Base-by-base conservation (phyloP, 2,329 filamentous ascomycete species). In the Fusarium praegraminearum region DNA sequence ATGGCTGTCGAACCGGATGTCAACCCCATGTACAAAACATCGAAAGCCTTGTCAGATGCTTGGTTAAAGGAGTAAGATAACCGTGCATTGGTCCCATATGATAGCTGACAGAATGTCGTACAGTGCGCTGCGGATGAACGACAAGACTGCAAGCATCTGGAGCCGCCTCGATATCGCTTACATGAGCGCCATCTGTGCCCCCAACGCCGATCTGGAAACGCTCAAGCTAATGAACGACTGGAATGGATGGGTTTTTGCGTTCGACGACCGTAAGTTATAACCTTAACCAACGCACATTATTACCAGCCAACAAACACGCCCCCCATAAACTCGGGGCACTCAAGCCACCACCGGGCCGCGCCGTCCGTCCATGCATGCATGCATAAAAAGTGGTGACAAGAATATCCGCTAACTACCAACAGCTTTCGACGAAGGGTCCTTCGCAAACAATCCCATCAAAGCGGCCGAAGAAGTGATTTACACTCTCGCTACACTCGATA, bases 171-270 rank as follows among this genome's bases (percentile, higher is more conserved):
- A 65, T 13, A 65, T 65, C 13, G 62, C 60, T 24, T 65, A 65
- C 20, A 65, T 65, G 62, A 65, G 62, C 18, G 62, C 62, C 40
- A 65, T 65, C n/a, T 65, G 60, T 4, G 62, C 62, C 11, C 62
- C 62, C 10, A 47, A 65, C n/a, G 61, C 62, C 32, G 62, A 65
- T 47, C 22, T 65, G 10, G 62, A 65, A 40, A 65, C 62, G 4
- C 35, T 65, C 10, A 65, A 65, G 46, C 46, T 65, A n/a, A 65
- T 65, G 62, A 65, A 65, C 24, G 61, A 65, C 16, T 65, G 62
- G 62, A 65, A 65, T 40, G 61, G 62, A 28, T 65, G 62, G 62
- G 62, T 65, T 33, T 65, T 65, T 51, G 62, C 62, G 4, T 65
- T 65, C 40, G 62, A 65, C 13, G 62, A 65, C 18, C 61, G 60